These are phyloP conservation scores for Lithohypha guttulata DNA, from an alignment of 2,329 filamentous ascomycete species.

Conservation along the genomic window DNA sequence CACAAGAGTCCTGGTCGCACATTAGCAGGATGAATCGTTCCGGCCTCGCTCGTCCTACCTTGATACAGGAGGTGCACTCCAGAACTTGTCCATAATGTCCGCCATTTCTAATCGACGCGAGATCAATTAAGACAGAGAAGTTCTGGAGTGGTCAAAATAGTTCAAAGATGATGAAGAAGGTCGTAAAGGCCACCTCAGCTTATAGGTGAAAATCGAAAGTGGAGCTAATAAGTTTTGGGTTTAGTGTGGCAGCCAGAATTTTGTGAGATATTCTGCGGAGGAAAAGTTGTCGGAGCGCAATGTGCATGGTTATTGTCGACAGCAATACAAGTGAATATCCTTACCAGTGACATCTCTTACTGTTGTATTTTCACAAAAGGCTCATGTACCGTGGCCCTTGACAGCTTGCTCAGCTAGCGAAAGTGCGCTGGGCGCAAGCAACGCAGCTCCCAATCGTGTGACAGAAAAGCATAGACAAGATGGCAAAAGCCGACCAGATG, in stretches of 20 bases:
- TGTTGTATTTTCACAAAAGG: neutral
- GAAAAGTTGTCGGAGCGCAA: slow-evolving; percentile 6
- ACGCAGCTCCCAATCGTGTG: slow-evolving; percentile 1
- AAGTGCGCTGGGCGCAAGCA: neutral
- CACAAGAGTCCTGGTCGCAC: slow-evolving; percentile 52
- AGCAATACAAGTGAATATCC: neutral
- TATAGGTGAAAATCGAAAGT: no score
- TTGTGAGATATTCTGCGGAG: no score
- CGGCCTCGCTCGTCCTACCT: slow-evolving; percentile 40
- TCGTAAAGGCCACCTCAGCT: no score
- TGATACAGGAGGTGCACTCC: slow-evolving; percentile 54
- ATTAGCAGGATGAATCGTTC: slow-evolving; percentile 33
- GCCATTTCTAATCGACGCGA: slow-evolving; percentile 1
- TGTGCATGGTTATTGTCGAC: neutral
- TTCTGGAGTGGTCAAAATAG: slow-evolving; percentile 4
- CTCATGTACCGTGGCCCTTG: no score
- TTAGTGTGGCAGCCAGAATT: no score
- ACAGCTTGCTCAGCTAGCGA: neutral
- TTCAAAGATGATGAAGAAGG: no score
- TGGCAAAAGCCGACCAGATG: slow-evolving; percentile 5
- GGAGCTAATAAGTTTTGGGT: no score
- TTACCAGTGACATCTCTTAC: neutral
- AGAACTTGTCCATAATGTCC: slow-evolving; percentile 48
- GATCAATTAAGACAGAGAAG: neutral
- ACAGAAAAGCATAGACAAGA: slow-evolving; percentile 1